Base-by-base conservation (phyloP, 2,329 filamentous ascomycete species). In the Fusarium cicatricum region DNA sequence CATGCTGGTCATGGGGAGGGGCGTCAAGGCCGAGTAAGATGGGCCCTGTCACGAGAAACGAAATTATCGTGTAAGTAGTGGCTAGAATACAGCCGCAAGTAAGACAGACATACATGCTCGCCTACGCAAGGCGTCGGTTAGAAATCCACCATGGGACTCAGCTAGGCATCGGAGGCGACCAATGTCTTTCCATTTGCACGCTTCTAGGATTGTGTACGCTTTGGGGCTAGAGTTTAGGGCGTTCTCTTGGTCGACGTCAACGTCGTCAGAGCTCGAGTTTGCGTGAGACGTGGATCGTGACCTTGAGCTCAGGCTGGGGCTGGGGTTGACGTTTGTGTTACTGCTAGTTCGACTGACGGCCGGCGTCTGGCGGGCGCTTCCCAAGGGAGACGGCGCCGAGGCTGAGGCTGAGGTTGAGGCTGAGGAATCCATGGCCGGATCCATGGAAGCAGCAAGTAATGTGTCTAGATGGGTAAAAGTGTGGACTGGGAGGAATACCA, bases 101-200 rank as follows among this genome's bases (percentile, higher is more conserved):
- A 43, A 37, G 19, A 31, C 64, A 59, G 29, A 85, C 90, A 76
- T 84, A 96, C 94, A 97, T 65, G 91, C 92, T 73, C 80, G 78
- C 69, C 85, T 84, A 64, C 93, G 88, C 60, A 95, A 74, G 23
- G 80, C 76, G 71, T 92, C 89, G 16, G 80, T 82, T 51, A 91
- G 70, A 59, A 92, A 82, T 15, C 90, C 90, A n/a, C 87, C 89
- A 47, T 79, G 75, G 2, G 85, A 85, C 45, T 83, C 82, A 33
- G 89, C 88, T 56, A 90, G 77, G 11, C 69, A 68, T 56, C 83
- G 79, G 50, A 92, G 79, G 37, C 76, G 74, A 31, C 80, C 74
- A 31, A 89, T 72, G 70, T 91, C 83, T 45, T 74, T 78, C 68
- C 75, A 75, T 59, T 76, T 77, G 75, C 88, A 91, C 26, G 89